Conservation (phyloP, 768 basidiomycete genomes). For the Ramaria sp. region DNA sequence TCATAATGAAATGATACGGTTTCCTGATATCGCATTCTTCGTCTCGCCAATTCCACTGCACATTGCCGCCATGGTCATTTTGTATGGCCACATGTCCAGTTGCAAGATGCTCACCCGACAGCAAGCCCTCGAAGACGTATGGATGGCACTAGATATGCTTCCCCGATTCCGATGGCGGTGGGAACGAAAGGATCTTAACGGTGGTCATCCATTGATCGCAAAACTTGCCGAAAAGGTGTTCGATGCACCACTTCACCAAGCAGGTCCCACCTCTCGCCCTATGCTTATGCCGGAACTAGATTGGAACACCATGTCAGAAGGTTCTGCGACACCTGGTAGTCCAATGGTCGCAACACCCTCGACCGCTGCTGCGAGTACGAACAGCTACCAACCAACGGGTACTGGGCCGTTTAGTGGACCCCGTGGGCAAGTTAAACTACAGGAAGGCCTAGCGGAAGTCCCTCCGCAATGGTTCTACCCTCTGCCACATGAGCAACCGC, state of each 20-base stretch:
- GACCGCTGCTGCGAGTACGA: conserved; percentile 5
- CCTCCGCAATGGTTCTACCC: conserved; percentile 67
- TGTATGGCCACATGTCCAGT: conserved; percentile 77
- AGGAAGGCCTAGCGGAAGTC: conserved; percentile 45
- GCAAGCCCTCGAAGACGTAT: conserved; percentile 70
- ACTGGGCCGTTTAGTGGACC: not conserved
- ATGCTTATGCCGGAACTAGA: conserved; percentile 40
- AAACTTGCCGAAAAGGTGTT: conserved; percentile 75
- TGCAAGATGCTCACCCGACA: conserved; percentile 54
- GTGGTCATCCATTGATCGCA: conserved; percentile 75
- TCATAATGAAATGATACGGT: conserved; percentile 73
- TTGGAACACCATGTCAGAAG: conserved; percentile 22
- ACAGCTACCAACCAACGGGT: not conserved
- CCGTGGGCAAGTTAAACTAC: conserved; percentile 1
- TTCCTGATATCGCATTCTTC: conserved; percentile 82
- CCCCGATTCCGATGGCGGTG: conserved; percentile 88
- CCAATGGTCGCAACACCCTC: conserved; percentile 5
- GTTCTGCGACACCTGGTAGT: conserved; percentile 4
- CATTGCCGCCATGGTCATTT: conserved; percentile 85
- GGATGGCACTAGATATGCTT: conserved; percentile 81
- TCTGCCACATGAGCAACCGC: conserved; percentile 51
- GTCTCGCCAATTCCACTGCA: conserved; percentile 83
- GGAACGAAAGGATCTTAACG: conserved; percentile 75
- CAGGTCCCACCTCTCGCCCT: conserved; percentile 33
- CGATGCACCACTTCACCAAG: conserved; percentile 55